Evolutionary conservation across 345 rosid genomes (phyloP), one percentile per base, ranked within the genome.

Genomic region (Populus ilicifolia): DNA sequence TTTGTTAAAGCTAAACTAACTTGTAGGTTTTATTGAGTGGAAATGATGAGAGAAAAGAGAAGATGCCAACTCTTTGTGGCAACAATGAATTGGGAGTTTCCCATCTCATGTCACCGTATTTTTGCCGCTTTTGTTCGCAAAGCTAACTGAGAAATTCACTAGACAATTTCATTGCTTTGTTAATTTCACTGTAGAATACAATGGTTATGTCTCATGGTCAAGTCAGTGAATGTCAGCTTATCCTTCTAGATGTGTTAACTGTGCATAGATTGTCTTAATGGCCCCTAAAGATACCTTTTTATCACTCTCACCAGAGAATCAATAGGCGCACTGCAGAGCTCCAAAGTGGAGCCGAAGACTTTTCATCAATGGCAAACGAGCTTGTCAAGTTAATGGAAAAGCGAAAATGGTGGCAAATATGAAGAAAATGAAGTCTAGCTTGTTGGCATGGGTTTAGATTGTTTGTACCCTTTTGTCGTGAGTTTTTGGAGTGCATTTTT

Each of bases 341-440:
- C 69, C 94, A 92, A 78, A 87, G 73, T 16, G 92, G 92, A 61
- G 98, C 99, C 62, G 90, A 93, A 82, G 84, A 87, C 86, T 95
- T 93, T 68, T 92, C 98, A 61, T 87, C 93, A 9, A 64, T 92
- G 86, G 98, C 97, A 56, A 75, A 81, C 23, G 96, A 95, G 79
- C 97, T 95, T 69, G 99, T 89, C 66, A 93, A 86, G 84, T 85
- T 78, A 77, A 95, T 93, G 99, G 98, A 93, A 83, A 90, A 88
- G 70, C 93, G 93, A n/a, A 92, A 90, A 87, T 95, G 99, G 98
- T 95, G 97, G 97, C 86, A 90, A 25, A 72, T 92, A 72, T 91
- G 85, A 90, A 68, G 8, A 20, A n/a, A 61, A n/a, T 23, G 8
- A 29, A 21, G 17, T 54, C 56, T 67, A 59, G 43, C 67, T 56